Percentiles rank a stretch among this genome's conserved stretches.
Evolutionary conservation across 1,284 basidiomycete genomes (phyloP).

Genomic region (Paramarasmius palmivorus): DNA sequence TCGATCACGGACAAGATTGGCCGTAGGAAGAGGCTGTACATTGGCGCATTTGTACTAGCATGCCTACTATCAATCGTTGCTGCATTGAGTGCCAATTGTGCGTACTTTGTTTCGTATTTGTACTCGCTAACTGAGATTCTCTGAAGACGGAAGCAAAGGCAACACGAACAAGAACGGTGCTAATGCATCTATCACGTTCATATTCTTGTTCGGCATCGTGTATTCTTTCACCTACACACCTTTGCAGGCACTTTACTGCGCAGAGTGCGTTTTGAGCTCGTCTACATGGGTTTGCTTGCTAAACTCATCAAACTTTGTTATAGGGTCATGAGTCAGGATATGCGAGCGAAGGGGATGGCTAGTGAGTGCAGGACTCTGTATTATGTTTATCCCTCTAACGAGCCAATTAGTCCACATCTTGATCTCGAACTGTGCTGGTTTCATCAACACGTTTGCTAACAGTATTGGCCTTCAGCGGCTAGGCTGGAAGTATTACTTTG

Average conservation of each 20-base stretch:
- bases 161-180: slow-evolving; percentile 26
- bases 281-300: not conserved
- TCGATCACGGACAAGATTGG: slow-evolving; percentile 25
- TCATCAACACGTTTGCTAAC: slow-evolving; percentile 31
- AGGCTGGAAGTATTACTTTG: slow-evolving; percentile 29
- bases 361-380: slow-evolving; percentile 5
- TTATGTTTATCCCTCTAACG: not conserved
- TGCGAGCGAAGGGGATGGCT: slow-evolving; percentile 30
- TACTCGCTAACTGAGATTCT: not conserved
- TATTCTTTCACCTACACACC: slow-evolving; percentile 29
- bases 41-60: slow-evolving; percentile 24
- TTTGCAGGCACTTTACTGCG: slow-evolving; percentile 28
- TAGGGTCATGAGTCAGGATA: slow-evolving; percentile 29
- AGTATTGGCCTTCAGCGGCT: slow-evolving; percentile 24
- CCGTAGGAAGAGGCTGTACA: slow-evolving; percentile 24
- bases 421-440: slow-evolving; percentile 28
- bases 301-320: not conserved
- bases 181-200: slow-evolving; percentile 27
- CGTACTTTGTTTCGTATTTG: no score
- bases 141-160: slow-evolving; percentile 19
- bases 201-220: slow-evolving; percentile 27
- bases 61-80: slow-evolving; percentile 24
- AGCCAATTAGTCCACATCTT: slow-evolving; percentile 23
- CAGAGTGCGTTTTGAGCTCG: slow-evolving; percentile 20
- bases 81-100: slow-evolving; percentile 25